Base-by-base conservation (phyloP, 148 eudicot species). In the Dysphania ambrosioides region DNA sequence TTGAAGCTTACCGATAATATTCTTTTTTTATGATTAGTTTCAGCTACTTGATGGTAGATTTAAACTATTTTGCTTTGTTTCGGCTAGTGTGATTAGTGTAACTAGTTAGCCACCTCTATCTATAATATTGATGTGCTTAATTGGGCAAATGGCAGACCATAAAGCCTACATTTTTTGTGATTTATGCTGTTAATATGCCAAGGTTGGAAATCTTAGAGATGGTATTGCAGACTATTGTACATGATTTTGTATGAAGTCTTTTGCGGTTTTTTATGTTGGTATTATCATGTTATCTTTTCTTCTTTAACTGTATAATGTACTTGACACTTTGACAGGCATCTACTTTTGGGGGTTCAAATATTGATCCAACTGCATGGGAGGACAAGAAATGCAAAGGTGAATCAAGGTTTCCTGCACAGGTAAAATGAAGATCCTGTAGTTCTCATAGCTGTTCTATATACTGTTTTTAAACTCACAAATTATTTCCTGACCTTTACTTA, bases 321-420 rank as follows among this genome's bases (percentile, higher is more conserved):
- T 72, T 80, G 58, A n/a, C n/a, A n/a, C n/a, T n/a, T n/a, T n/a
- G n/a, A 53, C 84, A 95, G 94, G 98, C 98, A 64, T 72, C 92
- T 53, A 86, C 78, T 78, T 95, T 95, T 83, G 98, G 98, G 60
- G 98, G 98, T 76, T 92, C 98, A 71, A 95, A 95, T 82, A 95
- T 95, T 26, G 96, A 95, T 81, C 90, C 98, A 66, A 90, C 96
- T 86, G 98, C 98, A 77, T 95, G 98, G 98, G 98, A 95, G 78
- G 98, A 95, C 79, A 95, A 95, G 87, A 95, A 95, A 72, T 95
- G 98, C 82, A 95, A 85, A 83, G 98, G 98, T 65, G 98, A 95
- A 84, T 95, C 98, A 64, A 89, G 98, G 84, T 95, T 95, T 82
- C 98, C 98, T 85, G 96, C 98, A 29, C 98, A 95, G 98, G 98